phyloP scores from a whole-genome alignment of 176 grass and related monocot species.

The Otatea glauca region DNA sequence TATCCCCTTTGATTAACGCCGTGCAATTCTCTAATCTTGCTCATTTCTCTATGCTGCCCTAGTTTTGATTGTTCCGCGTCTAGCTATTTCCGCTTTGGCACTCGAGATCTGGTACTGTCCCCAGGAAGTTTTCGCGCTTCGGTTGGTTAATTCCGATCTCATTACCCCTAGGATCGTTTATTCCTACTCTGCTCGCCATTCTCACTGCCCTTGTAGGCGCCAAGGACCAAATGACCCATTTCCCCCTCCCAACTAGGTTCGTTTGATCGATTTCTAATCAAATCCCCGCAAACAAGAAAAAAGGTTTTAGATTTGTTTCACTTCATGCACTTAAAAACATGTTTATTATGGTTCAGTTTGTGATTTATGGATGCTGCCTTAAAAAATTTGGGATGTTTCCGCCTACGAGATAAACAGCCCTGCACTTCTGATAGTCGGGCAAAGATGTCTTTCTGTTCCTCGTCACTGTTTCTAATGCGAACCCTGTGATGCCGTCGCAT shows the following conservation, averaged over 20 bases:
- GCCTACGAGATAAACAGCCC: neutral
- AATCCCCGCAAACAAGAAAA: no score
- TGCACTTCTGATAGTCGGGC: neutral
- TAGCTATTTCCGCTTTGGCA: neutral
- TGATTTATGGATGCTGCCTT: neutral
- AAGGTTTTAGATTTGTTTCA: no score
- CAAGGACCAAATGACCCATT: neutral
- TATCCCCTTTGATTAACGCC: neutral
- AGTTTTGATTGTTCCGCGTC: neutral
- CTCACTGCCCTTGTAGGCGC: neutral
- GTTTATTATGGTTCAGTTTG: neutral
- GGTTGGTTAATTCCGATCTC: neutral
- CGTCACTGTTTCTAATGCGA: neutral
- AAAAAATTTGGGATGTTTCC: neutral
- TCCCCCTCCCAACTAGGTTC: no score
- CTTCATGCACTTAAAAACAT: no score
- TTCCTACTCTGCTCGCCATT: neutral
- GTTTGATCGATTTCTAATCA: no score
- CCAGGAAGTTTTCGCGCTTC: neutral
- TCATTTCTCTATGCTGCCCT: neutral
- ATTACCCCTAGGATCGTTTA: neutral
- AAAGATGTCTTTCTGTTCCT: neutral
- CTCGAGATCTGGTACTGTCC: neutral
- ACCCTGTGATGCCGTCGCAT: neutral
- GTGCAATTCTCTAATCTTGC: neutral